These are phyloP conservation scores for Neonectria faginata DNA, from an alignment of 2,329 filamentous ascomycete species.

Conservation along the genomic window DNA sequence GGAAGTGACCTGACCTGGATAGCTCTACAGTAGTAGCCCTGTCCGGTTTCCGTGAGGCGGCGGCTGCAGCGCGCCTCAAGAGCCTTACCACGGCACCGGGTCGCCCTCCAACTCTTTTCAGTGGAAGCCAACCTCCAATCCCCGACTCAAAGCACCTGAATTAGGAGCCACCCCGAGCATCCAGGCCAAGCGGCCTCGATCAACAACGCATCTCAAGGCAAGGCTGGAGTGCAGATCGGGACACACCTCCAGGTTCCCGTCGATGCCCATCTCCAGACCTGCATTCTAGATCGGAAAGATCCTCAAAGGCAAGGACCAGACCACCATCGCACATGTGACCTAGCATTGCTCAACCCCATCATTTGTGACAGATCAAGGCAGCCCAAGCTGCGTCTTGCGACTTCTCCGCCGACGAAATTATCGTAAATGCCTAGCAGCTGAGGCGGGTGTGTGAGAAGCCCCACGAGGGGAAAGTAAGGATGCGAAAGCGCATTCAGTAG, in stretches of 20 bases:
- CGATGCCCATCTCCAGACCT: constrained; percentile 37
- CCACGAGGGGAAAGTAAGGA: constrained; percentile 23
- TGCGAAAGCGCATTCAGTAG: constrained; percentile 20
- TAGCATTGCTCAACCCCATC: constrained; percentile 34
- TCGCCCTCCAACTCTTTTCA: constrained; percentile 31
- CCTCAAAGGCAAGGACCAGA: constrained; percentile 31
- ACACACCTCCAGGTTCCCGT: constrained; percentile 14
- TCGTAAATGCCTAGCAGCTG: constrained; percentile 18
- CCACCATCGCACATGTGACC: constrained; percentile 35
- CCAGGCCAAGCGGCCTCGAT: constrained; percentile 19
- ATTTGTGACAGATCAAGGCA: constrained; percentile 35
- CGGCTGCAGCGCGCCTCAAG: constrained; percentile 35
- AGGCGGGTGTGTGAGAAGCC: constrained; percentile 23
- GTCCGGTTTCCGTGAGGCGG: constrained; percentile 29
- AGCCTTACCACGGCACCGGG: constrained; percentile 38
- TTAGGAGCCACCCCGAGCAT: constrained; percentile 20
- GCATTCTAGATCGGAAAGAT: constrained; percentile 36
- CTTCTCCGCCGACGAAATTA: constrained; percentile 19
- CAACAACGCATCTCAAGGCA: constrained; percentile 10
- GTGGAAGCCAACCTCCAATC: constrained; percentile 22
- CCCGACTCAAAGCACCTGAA: constrained; percentile 10
- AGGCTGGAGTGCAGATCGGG: constrained; percentile 28
- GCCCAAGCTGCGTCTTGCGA: constrained; percentile 17
- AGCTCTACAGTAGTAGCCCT: constrained; percentile 22
- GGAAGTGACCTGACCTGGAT: constrained; percentile 19